These are phyloP conservation scores for Barnettozyma californica DNA, from an alignment of 805 yeast genomes.

Conservation along the genomic window DNA sequence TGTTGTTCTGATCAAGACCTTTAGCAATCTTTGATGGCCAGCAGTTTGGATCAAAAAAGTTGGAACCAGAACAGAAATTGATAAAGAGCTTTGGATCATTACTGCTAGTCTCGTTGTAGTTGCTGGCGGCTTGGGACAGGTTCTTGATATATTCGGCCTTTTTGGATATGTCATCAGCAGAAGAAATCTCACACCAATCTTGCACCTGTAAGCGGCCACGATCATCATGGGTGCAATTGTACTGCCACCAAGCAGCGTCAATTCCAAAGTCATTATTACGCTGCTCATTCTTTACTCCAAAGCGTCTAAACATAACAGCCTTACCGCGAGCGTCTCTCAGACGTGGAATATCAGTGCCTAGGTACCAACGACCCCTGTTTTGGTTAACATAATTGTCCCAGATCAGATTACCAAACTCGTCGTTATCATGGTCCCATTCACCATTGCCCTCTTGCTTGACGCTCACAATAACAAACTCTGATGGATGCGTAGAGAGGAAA, in stretches of 20 bases:
- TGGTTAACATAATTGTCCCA: slow-evolving; percentile 52
- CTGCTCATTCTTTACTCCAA: slow-evolving; percentile 51
- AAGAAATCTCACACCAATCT: slow-evolving; percentile 64
- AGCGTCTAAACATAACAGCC: slow-evolving; percentile 60
- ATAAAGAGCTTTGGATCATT: slow-evolving; percentile 53
- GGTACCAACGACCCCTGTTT: slow-evolving; percentile 53
- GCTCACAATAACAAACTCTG: slow-evolving; percentile 63
- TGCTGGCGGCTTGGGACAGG: slow-evolving; percentile 47
- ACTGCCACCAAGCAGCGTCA: slow-evolving; percentile 61
- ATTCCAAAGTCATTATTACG: slow-evolving; percentile 48
- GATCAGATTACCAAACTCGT: slow-evolving; percentile 59
- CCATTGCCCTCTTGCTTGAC: slow-evolving; percentile 71
- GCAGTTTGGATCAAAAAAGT: slow-evolving; percentile 62
- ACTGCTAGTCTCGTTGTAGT: slow-evolving; percentile 39
- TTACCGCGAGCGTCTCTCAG: slow-evolving; percentile 65
- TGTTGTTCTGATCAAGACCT: slow-evolving; percentile 38
- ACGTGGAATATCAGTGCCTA: slow-evolving; percentile 49
- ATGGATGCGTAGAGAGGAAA: slow-evolving; percentile 45
- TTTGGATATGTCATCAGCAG: slow-evolving; percentile 45
- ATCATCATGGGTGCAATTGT: slow-evolving; percentile 63
- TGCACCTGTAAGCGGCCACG: slow-evolving; percentile 60
- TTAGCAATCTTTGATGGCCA: slow-evolving; percentile 70
- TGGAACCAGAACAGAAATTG: slow-evolving; percentile 71
- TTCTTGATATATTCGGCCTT: slow-evolving; percentile 55
- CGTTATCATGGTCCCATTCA: slow-evolving; percentile 54